phyloP scores from a whole-genome alignment of 2,329 filamentous ascomycete species.

The Meredithiella fracta region DNA sequence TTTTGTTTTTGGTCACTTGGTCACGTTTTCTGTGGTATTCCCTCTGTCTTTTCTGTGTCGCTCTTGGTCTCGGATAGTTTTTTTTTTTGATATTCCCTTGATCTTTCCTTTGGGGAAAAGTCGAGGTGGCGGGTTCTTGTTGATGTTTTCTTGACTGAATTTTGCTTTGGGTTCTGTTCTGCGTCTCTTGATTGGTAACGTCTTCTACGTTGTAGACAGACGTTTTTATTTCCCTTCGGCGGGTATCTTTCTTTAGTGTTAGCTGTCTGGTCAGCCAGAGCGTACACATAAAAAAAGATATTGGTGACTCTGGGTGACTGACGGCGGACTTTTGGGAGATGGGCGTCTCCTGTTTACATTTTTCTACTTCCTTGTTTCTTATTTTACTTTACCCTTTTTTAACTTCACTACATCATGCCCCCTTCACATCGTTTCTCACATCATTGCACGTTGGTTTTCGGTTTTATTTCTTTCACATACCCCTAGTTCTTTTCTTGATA shows the following conservation, averaged over 20 bases:
- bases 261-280: no score
- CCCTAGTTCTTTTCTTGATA: neutral
- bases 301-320: conserved; percentile 15
- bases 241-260: neutral
- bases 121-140: conserved; percentile 8
- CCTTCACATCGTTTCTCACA: conserved; percentile 2
- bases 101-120: conserved; percentile 10
- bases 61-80: neutral
- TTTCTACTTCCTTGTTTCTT: conserved; percentile 6
- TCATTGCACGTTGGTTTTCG: conserved; percentile 2
- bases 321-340: neutral
- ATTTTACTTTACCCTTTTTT: conserved; percentile 10
- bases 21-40: neutral
- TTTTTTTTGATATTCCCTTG: conserved; percentile 5
- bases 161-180: neutral
- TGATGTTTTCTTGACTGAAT: conserved; percentile 4
- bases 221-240: conserved; percentile 6
- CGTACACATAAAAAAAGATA: no score
- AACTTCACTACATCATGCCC: conserved; percentile 14
- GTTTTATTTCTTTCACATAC: conserved; percentile 7
- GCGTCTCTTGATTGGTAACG: neutral
- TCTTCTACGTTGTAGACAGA: conserved; percentile 1
- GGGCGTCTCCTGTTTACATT: neutral
- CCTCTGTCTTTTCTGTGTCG: neutral
- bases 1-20: conserved; percentile 2